These are phyloP conservation scores for Fusarium vanettenii DNA, from an alignment of 2,329 filamentous ascomycete genomes.

Conservation along the genomic window DNA sequence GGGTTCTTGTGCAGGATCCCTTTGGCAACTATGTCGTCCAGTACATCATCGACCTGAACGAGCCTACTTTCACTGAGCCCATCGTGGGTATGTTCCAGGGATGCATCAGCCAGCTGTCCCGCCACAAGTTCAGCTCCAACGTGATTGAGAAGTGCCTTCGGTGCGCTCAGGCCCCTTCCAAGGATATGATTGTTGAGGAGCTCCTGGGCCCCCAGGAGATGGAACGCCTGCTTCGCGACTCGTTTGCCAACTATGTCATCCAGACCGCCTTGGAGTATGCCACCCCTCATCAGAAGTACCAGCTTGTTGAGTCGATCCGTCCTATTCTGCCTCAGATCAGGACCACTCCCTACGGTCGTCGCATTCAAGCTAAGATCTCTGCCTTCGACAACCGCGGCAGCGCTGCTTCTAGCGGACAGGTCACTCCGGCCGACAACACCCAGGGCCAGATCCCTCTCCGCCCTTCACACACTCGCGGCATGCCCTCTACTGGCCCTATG, in stretches of 20 bases:
- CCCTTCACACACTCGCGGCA: constrained; percentile 54
- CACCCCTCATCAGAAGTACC: constrained; percentile 76
- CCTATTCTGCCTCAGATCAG: constrained; percentile 87
- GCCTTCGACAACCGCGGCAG: constrained; percentile 64
- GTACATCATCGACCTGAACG: constrained; percentile 96
- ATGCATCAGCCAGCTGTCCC: constrained; percentile 78
- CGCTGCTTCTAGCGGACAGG: constrained; percentile 60
- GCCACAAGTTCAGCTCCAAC: constrained; percentile 99
- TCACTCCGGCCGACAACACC: constrained; percentile 63
- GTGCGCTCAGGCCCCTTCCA: constrained; percentile 79
- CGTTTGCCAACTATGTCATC: constrained; percentile 97
- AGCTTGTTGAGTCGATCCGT: constrained; percentile 85
- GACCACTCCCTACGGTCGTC: constrained; percentile 92
- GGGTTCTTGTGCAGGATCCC: constrained; percentile 90
- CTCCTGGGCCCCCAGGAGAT: constrained; percentile 80
- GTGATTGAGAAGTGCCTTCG: constrained; percentile 97
- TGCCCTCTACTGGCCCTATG: constrained; percentile 54
- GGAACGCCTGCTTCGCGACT: constrained; percentile 89
- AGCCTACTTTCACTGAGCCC: constrained; percentile 88
- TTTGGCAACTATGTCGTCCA: constrained; percentile 99
- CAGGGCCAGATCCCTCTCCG: constrained; percentile 66
- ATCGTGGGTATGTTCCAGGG: constrained; percentile 84
- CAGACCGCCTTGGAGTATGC: constrained; percentile 94
- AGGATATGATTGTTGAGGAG: constrained; percentile 86
- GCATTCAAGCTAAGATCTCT: constrained; percentile 89